Conservation (phyloP, 1,139 yeast species). For the Geotrichum fermentans region DNA sequence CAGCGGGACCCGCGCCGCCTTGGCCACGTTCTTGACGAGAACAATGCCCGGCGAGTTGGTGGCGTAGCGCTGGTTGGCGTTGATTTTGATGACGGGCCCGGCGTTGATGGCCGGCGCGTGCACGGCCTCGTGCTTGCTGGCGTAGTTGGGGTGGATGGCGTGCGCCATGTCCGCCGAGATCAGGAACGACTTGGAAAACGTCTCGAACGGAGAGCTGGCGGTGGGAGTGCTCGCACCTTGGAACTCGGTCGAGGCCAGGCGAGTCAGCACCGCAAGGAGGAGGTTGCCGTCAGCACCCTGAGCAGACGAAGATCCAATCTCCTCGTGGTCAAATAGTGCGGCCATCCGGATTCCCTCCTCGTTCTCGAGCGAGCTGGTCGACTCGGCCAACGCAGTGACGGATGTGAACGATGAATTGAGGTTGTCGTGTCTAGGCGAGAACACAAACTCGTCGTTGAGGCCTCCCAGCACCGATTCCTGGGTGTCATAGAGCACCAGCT, state of each 20-base stretch:
- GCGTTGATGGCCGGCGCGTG: slow-evolving; percentile 78
- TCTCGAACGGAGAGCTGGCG: slow-evolving; percentile 46
- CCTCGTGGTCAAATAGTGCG: slow-evolving; percentile 88
- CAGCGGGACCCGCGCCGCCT: slow-evolving; percentile 49
- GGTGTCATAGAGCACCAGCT: slow-evolving; percentile 79
- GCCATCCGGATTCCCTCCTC: slow-evolving; percentile 62
- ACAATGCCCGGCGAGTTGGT: slow-evolving; percentile 90
- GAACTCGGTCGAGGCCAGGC: slow-evolving; percentile 52
- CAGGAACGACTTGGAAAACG: slow-evolving; percentile 78
- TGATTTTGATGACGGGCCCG: slow-evolving; percentile 90
- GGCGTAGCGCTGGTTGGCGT: slow-evolving; percentile 92
- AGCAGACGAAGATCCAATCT: slow-evolving; percentile 86
- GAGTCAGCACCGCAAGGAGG: slow-evolving; percentile 67
- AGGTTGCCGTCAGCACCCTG: slow-evolving; percentile 96
- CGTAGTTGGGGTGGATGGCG: slow-evolving; percentile 91
- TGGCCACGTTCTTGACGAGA: slow-evolving; percentile 67
- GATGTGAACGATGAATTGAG: slow-evolving; percentile 83
- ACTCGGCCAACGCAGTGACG: slow-evolving; percentile 60
- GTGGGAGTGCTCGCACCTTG: slow-evolving; percentile 37
- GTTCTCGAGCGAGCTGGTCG: slow-evolving; percentile 41
- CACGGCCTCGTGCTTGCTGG: slow-evolving; percentile 63
- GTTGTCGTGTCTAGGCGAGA: slow-evolving; percentile 90
- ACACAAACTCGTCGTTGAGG: slow-evolving; percentile 80
- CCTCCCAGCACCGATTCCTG: slow-evolving; percentile 85
- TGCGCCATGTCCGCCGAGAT: slow-evolving; percentile 96